Conservation (phyloP, 2,329 filamentous ascomycete species). For the Pseudogymnoascus destructans region DNA sequence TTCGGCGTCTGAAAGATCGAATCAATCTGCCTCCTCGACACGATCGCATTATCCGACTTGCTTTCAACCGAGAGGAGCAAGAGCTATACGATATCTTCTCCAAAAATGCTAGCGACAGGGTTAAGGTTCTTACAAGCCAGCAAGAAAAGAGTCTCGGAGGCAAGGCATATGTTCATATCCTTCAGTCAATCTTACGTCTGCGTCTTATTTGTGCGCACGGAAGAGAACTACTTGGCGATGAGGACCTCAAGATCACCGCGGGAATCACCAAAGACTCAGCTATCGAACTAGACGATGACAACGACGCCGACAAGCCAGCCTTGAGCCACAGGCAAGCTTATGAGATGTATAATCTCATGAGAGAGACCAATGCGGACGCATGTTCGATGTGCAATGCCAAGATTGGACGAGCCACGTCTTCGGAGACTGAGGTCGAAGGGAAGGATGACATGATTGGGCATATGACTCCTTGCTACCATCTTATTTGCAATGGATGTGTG, state of each 20-base stretch:
- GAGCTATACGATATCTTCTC: slow-evolving; percentile 76
- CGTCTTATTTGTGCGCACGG: slow-evolving; percentile 88
- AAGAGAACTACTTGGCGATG: slow-evolving; percentile 74
- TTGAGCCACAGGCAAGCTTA: slow-evolving; percentile 64
- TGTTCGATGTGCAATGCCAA: slow-evolving; percentile 60
- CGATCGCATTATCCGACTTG: slow-evolving; percentile 59
- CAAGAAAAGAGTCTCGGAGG: slow-evolving; percentile 59
- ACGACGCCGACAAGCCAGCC: slow-evolving; percentile 37
- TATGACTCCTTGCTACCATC: slow-evolving; percentile 78
- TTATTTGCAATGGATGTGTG: slow-evolving; percentile 68
- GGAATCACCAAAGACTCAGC: slow-evolving; percentile 74
- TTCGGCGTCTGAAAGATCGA: slow-evolving; percentile 83
- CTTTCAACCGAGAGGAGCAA: slow-evolving; percentile 64
- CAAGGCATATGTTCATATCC: slow-evolving; percentile 82
- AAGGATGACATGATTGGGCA: slow-evolving; percentile 56
- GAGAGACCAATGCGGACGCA: slow-evolving; percentile 62
- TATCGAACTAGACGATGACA: slow-evolving; percentile 73
- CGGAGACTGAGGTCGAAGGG: slow-evolving; percentile 40
- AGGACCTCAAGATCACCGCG: slow-evolving; percentile 67
- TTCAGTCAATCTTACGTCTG: slow-evolving; percentile 81
- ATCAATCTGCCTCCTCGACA: slow-evolving; percentile 66
- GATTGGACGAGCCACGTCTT: slow-evolving; percentile 45
- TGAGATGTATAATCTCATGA: slow-evolving; percentile 72
- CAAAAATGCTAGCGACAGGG: slow-evolving; percentile 64
- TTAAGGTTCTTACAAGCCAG: slow-evolving; percentile 58